Percentiles rank a stretch among this genome's conserved stretches.
These are phyloP conservation scores for Leccinum sublutescens DNA, from an alignment of 768 basidiomycete species.

Conservation along the genomic window DNA sequence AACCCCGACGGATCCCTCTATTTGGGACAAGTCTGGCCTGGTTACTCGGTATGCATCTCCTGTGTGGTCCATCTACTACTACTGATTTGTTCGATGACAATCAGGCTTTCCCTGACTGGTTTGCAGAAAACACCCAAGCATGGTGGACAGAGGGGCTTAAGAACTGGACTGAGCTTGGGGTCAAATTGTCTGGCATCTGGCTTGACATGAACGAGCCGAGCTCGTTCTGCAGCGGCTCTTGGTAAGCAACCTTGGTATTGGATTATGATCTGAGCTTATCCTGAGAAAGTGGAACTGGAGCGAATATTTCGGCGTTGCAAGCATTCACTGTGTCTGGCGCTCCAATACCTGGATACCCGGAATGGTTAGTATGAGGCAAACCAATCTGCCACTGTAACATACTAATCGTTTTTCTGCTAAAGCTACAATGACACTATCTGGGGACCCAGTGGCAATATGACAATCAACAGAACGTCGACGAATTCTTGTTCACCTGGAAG, in stretches of 20 bases:
- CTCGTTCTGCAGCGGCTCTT: slow-evolving; percentile 65
- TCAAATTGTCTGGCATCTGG: slow-evolving; percentile 65
- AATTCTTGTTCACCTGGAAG: slow-evolving; percentile 35
- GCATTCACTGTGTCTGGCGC: slow-evolving; percentile 57
- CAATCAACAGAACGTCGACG: slow-evolving; percentile 63
- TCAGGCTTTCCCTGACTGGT: slow-evolving; percentile 64
- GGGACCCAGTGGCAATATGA: slow-evolving; percentile 74
- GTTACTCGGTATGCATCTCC: slow-evolving; percentile 53
- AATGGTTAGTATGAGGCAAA: slow-evolving; percentile 46
- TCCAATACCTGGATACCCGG: slow-evolving; percentile 58
- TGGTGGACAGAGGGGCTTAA: slow-evolving; percentile 62
- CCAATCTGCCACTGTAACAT: neutral
- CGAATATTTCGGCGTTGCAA: slow-evolving; percentile 55
- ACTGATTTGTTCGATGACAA: neutral
- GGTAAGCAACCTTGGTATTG: slow-evolving; percentile 31
- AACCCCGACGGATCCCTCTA: slow-evolving; percentile 75
- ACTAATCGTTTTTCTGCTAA: neutral
- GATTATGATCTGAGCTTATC: neutral
- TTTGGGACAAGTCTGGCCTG: slow-evolving; percentile 77
- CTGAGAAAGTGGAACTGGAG: slow-evolving; percentile 44
- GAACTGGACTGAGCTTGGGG: slow-evolving; percentile 52
- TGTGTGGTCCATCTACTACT: neutral
- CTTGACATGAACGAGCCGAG: slow-evolving; percentile 67
- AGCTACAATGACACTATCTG: slow-evolving; percentile 64
- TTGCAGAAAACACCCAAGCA: slow-evolving; percentile 46